A percentile compares a stretch with the other conserved stretches of the same genome.
Evolutionary conservation across 768 basidiomycete species (phyloP).

Genomic region (Russula vinacea): DNA sequence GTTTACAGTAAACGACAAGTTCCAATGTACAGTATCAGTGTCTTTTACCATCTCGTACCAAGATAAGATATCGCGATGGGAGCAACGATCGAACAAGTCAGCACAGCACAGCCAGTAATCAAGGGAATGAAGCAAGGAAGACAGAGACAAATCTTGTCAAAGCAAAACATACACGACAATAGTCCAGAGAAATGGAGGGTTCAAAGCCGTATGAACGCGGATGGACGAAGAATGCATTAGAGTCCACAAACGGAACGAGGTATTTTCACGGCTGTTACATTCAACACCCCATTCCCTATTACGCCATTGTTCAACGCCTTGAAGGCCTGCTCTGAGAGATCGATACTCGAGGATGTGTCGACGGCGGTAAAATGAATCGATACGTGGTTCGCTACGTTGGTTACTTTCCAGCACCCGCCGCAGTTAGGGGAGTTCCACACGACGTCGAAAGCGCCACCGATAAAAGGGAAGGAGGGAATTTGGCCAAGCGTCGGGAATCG

Average conservation of each 20-base stretch:
- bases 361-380: constrained; percentile 52
- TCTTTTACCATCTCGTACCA: too few species aligned
- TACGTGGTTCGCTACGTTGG: constrained; percentile 41
- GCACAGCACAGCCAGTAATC: too few species aligned
- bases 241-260: constrained; percentile 30
- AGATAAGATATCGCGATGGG: too few species aligned
- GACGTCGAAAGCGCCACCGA: constrained; percentile 55
- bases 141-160: too few species aligned
- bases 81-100: too few species aligned
- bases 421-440: constrained; percentile 51
- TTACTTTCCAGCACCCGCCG: constrained; percentile 59
- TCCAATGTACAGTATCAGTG: too few species aligned
- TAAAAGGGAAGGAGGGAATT: constrained; percentile 56
- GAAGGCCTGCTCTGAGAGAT: constrained; percentile 37
- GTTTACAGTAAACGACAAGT: too few species aligned
- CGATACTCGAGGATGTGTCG: constrained; percentile 46
- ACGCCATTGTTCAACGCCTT: constrained; percentile 34
- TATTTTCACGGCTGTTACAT: constrained; percentile 35
- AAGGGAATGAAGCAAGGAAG: too few species aligned
- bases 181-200: too few species aligned
- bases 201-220: too few species aligned
- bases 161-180: too few species aligned
- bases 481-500: constrained; percentile 48
- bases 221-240: neutral
- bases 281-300: constrained; percentile 32